These are phyloP conservation scores for Zygosaccharomyces bailii DNA, from an alignment of 805 yeast genomes.

Conservation along the genomic window DNA sequence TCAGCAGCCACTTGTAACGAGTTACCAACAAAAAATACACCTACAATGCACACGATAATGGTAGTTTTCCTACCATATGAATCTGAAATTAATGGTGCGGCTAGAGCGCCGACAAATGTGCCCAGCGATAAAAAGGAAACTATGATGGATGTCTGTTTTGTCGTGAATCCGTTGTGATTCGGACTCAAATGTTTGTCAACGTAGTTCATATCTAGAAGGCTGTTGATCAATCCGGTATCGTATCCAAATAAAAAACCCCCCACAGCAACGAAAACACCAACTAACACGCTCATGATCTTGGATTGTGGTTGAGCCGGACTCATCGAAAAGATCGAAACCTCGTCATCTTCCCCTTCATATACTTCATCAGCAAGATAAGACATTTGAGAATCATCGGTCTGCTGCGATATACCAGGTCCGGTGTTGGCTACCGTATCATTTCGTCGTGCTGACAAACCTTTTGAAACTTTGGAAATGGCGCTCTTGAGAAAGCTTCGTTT, in stretches of 20 bases:
- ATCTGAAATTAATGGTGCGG: conserved; percentile 64
- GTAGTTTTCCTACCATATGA: conserved; percentile 66
- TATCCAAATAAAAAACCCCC: conserved; percentile 90
- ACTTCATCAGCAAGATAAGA: conserved; percentile 9
- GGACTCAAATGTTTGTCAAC: conserved; percentile 56
- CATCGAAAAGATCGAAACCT: conserved; percentile 25
- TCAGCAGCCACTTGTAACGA: conserved; percentile 60
- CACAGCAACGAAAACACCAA: conserved; percentile 80
- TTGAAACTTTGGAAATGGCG: conserved; percentile 13
- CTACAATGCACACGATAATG: conserved; percentile 56
- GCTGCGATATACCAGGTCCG: conserved; percentile 3
- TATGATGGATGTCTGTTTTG: conserved; percentile 63
- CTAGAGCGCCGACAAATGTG: conserved; percentile 64
- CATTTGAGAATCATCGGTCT: conserved; percentile 1
- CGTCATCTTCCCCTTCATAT: conserved; percentile 12
- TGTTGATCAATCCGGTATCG: conserved; percentile 84
- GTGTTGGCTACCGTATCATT: conserved; percentile 3
- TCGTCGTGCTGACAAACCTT: conserved; percentile 15
- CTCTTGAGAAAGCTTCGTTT: conserved; percentile 14
- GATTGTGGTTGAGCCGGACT: conserved; percentile 43
- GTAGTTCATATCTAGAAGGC: conserved; percentile 69
- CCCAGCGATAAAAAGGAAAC: conserved; percentile 82
- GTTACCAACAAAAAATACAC: conserved; percentile 69
- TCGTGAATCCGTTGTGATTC: conserved; percentile 45
- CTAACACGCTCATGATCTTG: conserved; percentile 60